A percentile compares a stretch with the other conserved stretches of the same genome.
Conservation (phyloP, 163 green algal genomes). For the Scenedesmus sp. region DNA sequence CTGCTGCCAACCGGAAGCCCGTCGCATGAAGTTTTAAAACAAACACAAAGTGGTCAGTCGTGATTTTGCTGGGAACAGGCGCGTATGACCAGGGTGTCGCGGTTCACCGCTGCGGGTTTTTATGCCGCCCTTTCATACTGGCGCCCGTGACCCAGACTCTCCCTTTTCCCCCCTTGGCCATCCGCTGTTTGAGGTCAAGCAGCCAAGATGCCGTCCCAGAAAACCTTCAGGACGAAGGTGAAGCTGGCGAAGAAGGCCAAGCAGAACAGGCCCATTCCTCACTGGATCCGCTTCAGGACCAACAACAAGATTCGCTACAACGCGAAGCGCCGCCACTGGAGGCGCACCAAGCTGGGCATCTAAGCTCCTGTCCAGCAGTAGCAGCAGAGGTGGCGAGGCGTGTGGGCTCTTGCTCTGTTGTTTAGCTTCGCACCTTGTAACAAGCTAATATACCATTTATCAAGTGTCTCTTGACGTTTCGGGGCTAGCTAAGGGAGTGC, state of each 20-base stretch:
- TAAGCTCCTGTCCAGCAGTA: conserved; percentile 69
- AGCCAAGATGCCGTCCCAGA: conserved; percentile 90
- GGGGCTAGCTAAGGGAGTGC: neutral
- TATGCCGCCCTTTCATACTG: conserved; percentile 15
- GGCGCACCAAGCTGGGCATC: conserved; percentile 97
- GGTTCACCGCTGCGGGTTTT: conserved; percentile 16
- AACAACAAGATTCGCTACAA: conserved; percentile 99
- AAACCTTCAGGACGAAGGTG: conserved; percentile 92
- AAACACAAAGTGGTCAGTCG: neutral
- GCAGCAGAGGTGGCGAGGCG: conserved; percentile 18
- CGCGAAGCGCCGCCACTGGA: conserved; percentile 98
- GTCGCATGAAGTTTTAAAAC: neutral
- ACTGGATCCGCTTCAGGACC: conserved; percentile 92
- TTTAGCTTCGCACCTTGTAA: neutral
- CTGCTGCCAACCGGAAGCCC: neutral
- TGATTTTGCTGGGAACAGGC: neutral
- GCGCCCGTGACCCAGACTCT: neutral
- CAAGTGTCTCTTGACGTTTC: neutral
- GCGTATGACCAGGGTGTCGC: neutral
- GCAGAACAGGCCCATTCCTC: conserved; percentile 93
- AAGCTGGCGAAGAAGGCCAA: conserved; percentile 97
- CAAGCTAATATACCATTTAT: neutral
- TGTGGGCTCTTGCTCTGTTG: conserved; percentile 16
- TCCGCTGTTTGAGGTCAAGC: conserved; percentile 9
- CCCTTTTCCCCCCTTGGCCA: conserved; percentile 6